Base-by-base conservation (phyloP, 345 rosid genomes). In the Combretum micranthum region DNA sequence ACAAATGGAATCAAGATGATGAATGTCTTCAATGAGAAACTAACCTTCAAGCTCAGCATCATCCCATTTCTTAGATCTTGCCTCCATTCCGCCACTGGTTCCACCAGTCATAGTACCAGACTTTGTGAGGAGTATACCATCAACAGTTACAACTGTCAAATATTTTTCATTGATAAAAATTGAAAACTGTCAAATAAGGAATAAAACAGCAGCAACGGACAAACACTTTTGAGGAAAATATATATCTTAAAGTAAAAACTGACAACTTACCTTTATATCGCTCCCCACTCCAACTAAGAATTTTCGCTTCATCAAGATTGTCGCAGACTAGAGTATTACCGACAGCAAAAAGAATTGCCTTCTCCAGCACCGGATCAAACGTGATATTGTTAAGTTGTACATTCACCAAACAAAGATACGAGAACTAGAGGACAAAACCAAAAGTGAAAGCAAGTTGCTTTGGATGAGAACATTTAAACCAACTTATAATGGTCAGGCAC, bases 101-200 rank as follows among this genome's bases (percentile, higher is more conserved):
- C 99, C 99, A 73, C 99, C 99, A 72, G 97, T 93, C 99, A 93
- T 93, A 68, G 97, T 93, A 60, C 99, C 99, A 65, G 97, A 70
- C 79, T 87, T 93, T 37, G 99, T 79, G 42, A 93, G 97, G 47
- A 93, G 69, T 64, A 81, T 84, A 61, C 99, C 99, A 74, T 93
- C 99, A 73, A 83, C 82, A 60, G 96, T 93, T 53, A 93, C 99
- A 82, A 89, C 99, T 93, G 72, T 61, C 20, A 64, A 61, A 78
- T 61, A 63, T 37, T 11, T 4, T 20, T 9, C 20, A 4, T 50
- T 1, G 26, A 20, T 50, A 50, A 50, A 20, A 50, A 14, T 20
- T 20, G 25, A 50, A 3, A 50, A 20, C 25, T 20, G 25, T 13
- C n/a, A 60, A 39, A 37, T 21, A 42, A 53, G 18, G 42, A 49